Conservation (phyloP, 441 rosid species). For the Cnidoscolus chayamansa region DNA sequence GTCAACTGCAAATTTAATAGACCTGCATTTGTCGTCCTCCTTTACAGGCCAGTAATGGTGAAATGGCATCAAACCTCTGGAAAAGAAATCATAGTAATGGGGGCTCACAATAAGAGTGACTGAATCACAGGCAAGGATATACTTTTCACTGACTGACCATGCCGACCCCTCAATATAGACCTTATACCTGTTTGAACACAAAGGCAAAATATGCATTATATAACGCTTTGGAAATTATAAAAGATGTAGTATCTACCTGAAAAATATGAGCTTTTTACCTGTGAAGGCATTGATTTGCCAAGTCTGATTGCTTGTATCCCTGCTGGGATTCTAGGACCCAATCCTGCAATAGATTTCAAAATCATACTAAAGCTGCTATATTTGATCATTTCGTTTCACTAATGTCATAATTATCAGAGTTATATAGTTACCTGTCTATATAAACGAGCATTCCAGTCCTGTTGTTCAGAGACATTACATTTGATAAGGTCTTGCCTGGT, state of each 20-base stretch:
- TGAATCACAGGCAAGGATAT: slow-evolving; percentile 86
- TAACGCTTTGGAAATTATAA: too few relatives aligned
- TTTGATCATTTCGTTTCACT: too few relatives aligned
- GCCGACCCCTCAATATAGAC: slow-evolving; percentile 83
- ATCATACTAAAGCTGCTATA: too few relatives aligned
- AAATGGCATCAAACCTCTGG: slow-evolving; percentile 68
- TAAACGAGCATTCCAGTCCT: slow-evolving; percentile 64
- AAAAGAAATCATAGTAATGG: slow-evolving; percentile 70
- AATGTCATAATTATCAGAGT: too few relatives aligned
- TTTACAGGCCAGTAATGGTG: slow-evolving; percentile 83
- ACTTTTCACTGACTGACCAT: slow-evolving; percentile 95
- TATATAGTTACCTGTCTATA: slow-evolving; percentile 39
- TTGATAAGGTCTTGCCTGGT: slow-evolving; percentile 50
- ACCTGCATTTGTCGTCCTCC: slow-evolving; percentile 59
- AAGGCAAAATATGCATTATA: too few relatives aligned
- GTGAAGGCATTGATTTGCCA: slow-evolving; percentile 67
- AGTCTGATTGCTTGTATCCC: slow-evolving; percentile 69
- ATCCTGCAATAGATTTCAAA: slow-evolving; percentile 41
- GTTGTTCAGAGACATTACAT: slow-evolving; percentile 53
- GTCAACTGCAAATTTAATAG: slow-evolving; percentile 77
- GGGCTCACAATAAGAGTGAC: slow-evolving; percentile 60
- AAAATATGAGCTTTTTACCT: slow-evolving; percentile 36
- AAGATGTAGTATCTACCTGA: too few relatives aligned
- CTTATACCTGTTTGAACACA: slow-evolving; percentile 52
- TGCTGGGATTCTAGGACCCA: slow-evolving; percentile 55